Evolutionary conservation across 2,329 filamentous ascomycete species (phyloP).

Genomic region (Trichoderma koningii): DNA sequence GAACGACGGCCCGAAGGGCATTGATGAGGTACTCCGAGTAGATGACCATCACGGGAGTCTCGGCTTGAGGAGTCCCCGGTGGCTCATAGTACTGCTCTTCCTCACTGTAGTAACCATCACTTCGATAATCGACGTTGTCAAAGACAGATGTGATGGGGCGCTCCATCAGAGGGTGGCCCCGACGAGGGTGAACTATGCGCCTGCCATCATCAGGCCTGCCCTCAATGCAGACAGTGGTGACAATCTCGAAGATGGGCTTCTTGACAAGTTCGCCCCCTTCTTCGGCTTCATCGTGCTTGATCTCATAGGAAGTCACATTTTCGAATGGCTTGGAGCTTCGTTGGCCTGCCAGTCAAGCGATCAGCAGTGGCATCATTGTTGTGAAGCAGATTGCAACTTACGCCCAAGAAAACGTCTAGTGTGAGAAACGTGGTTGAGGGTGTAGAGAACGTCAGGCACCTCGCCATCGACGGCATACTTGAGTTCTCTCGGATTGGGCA

Average conservation of each 20-base stretch:
- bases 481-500: conserved; percentile 5
- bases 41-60: conserved; percentile 46
- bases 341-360: conserved; percentile 35
- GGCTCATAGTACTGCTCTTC: conserved; percentile 31
- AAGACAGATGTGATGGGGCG: conserved; percentile 38
- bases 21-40: conserved; percentile 50
- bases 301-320: conserved; percentile 37
- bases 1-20: conserved; percentile 50
- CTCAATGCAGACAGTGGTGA: conserved; percentile 43
- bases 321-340: conserved; percentile 45
- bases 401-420: conserved; percentile 42
- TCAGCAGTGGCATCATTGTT: conserved; percentile 27
- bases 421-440: conserved; percentile 44
- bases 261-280: conserved; percentile 28
- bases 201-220: conserved; percentile 5
- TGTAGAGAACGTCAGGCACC: conserved; percentile 47
- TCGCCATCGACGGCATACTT: conserved; percentile 36
- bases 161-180: conserved; percentile 30
- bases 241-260: conserved; percentile 48
- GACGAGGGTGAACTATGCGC: conserved; percentile 25
- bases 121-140: conserved; percentile 32
- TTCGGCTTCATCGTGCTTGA: conserved; percentile 33
- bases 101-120: conserved; percentile 36
- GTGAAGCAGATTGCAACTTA: conserved; percentile 32
- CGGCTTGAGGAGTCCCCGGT: conserved; percentile 35